Conservation (phyloP, 2,329 filamentous ascomycete species). For the Monosporascus cannonballus region DNA sequence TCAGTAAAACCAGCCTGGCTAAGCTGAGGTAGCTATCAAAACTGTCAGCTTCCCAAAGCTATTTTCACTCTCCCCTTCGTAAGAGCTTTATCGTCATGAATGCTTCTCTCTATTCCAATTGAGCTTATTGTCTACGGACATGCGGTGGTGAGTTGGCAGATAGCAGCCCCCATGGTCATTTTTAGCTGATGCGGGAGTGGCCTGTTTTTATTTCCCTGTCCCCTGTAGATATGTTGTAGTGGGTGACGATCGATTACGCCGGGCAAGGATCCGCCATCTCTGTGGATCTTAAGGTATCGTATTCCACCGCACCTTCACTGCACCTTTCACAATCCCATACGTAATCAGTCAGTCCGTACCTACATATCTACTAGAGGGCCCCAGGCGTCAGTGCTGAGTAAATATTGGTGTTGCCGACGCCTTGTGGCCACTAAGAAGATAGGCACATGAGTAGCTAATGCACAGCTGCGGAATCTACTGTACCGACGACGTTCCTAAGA, state of each 20-base stretch:
- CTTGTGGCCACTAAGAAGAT: too few relatives aligned
- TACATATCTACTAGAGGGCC: too few relatives aligned
- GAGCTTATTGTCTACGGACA: not conserved
- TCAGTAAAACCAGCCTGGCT: not conserved
- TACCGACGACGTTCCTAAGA: too few relatives aligned
- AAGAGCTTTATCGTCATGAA: not conserved
- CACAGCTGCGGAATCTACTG: too few relatives aligned
- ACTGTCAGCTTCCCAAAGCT: not conserved
- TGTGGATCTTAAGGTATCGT: too few relatives aligned
- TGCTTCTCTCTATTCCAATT: not conserved
- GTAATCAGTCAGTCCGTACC: too few relatives aligned
- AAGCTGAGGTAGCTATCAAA: not conserved
- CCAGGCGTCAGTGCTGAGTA: too few relatives aligned
- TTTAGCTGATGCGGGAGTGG: not conserved
- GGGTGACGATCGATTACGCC: constrained; percentile 1
- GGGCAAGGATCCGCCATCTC: too few relatives aligned
- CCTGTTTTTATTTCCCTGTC: not conserved
- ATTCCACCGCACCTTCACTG: too few relatives aligned
- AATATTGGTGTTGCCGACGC: too few relatives aligned
- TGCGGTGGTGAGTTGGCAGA: not conserved
- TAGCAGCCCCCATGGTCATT: not conserved
- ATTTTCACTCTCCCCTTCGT: not conserved
- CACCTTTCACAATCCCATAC: too few relatives aligned
- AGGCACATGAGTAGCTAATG: too few relatives aligned
- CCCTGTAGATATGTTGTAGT: not conserved